Evolutionary conservation across 495 filamentous ascomycete genomes (phyloP), one percentile per base, ranked within the genome.

Genomic region (Penicillium goetzii): DNA sequence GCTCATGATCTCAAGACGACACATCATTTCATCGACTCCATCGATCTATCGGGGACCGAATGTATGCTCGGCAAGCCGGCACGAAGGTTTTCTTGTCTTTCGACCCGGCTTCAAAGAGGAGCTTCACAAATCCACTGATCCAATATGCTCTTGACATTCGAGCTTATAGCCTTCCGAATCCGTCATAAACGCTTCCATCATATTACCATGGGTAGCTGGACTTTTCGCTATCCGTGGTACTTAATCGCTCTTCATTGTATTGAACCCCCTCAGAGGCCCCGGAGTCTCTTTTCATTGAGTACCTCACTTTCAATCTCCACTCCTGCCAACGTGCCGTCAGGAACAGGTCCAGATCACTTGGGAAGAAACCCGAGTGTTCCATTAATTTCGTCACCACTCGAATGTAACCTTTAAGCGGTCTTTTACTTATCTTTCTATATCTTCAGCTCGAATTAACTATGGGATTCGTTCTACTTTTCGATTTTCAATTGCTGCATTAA

Each of bases 271-370:
- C 34, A 55, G 15, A 43, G 26, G 34, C 41, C 43, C 23, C 15
- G 38, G 55, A 50, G 21, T 36, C 32, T 25, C 28, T 54, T 36
- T 57, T 26, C 52, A 55, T 28, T 52, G 56, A 41, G 53, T 3
- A 23, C 40, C 30, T 52, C 51, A 33, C 34, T 23, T 23, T 12
- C 43, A 47, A 28, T 32, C 41, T 23, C 41, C 38, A 26, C 55
- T 57, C 49, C 30, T 47, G 19, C 9, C 33, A 55, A 55, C 12
- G 25, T 61, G 28, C 23, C 47, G 51, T 51, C 62, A 28, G 34
- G 38, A 62, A 54, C 62, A 62, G 66, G 61, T 51, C 50, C 34
- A 56, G 33, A 30, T 56, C 36, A 56, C 36, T 28, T 40, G 33
- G 52, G 32, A 47, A 23, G 56, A 38, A 19, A 23, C 25, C 34